Percentiles rank a stretch among this genome's conserved stretches.
Conservation (phyloP, 805 yeast genomes). For the Wickerhamiella azymoides region DNA sequence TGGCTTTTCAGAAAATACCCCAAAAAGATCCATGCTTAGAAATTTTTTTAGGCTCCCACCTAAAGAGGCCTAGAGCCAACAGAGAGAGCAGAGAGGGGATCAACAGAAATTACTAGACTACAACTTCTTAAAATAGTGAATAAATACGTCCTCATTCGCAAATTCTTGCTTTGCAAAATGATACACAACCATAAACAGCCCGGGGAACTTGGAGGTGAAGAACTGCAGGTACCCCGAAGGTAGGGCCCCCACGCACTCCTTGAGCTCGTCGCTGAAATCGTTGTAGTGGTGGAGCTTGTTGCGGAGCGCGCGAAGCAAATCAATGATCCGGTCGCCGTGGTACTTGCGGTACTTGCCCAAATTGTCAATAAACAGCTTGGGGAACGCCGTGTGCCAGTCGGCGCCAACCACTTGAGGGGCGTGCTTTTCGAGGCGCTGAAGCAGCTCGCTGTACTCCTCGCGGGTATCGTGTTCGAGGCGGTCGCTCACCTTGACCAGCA, state of each 20-base stretch:
- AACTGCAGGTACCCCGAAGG: slow-evolving; percentile 77
- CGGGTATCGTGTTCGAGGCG: slow-evolving; percentile 74
- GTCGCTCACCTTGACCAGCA: slow-evolving; percentile 77
- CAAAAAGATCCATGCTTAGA: slow-evolving; percentile 18
- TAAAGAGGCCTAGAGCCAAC: too few relatives aligned
- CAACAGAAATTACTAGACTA: too few relatives aligned
- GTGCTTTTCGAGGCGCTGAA: slow-evolving; percentile 40
- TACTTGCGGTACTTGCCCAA: slow-evolving; percentile 86
- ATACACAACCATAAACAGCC: slow-evolving; percentile 61
- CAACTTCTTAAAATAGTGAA: slow-evolving; percentile 24
- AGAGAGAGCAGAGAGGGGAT: too few relatives aligned
- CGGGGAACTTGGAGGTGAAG: slow-evolving; percentile 65
- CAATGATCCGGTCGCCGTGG: slow-evolving; percentile 64
- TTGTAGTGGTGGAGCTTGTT: slow-evolving; percentile 91
- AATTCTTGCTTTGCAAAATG: slow-evolving; percentile 43
- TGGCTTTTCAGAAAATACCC: slow-evolving; percentile 18
- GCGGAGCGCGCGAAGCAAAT: slow-evolving; percentile 73
- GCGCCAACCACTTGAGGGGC: slow-evolving; percentile 35
- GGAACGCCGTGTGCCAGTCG: slow-evolving; percentile 72
- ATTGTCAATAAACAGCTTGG: slow-evolving; percentile 59
- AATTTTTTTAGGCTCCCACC: background rate
- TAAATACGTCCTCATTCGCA: slow-evolving; percentile 48
- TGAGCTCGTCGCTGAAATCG: slow-evolving; percentile 49
- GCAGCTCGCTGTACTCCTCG: slow-evolving; percentile 57
- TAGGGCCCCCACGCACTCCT: slow-evolving; percentile 53